These are phyloP conservation scores for Trichoderma sp. DNA, from an alignment of 2,329 filamentous ascomycete genomes.

Conservation along the genomic window DNA sequence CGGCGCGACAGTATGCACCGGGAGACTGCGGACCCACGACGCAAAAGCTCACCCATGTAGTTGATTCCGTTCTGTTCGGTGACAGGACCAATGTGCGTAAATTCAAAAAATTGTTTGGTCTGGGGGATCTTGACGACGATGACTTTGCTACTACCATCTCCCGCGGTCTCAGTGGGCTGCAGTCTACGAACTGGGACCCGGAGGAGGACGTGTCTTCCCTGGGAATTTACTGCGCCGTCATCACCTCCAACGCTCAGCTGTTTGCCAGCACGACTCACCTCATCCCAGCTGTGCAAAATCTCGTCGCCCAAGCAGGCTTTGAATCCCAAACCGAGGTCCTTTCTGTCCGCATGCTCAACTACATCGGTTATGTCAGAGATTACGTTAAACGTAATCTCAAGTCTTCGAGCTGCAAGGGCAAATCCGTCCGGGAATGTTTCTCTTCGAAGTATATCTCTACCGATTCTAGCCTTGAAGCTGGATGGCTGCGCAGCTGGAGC, in stretches of 20 bases:
- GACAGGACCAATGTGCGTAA: slow-evolving; percentile 44
- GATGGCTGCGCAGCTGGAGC: slow-evolving; percentile 45
- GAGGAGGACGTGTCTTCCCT: slow-evolving; percentile 43
- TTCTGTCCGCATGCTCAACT: slow-evolving; percentile 52
- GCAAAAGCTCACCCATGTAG: slow-evolving; percentile 55
- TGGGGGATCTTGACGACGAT: slow-evolving; percentile 45
- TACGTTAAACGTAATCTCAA: slow-evolving; percentile 33
- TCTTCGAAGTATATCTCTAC: slow-evolving; percentile 30
- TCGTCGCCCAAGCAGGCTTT: slow-evolving; percentile 47
- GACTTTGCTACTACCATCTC: slow-evolving; percentile 51
- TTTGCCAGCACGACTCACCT: slow-evolving; percentile 45
- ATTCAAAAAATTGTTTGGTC: slow-evolving; percentile 51
- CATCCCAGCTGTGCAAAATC: slow-evolving; percentile 37
- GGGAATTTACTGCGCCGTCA: slow-evolving; percentile 49
- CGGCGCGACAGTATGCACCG: slow-evolving; percentile 51
- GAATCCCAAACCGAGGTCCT: slow-evolving; percentile 40
- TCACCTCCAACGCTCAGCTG: slow-evolving; percentile 45
- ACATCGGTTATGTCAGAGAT: slow-evolving; percentile 47
- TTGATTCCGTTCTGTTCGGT: slow-evolving; percentile 54
- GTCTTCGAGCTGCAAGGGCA: slow-evolving; percentile 27
- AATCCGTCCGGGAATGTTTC: slow-evolving; percentile 35
- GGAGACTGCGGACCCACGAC: slow-evolving; percentile 65
- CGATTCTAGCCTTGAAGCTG: slow-evolving; percentile 27
- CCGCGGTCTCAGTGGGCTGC: slow-evolving; percentile 45
- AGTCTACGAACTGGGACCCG: slow-evolving; percentile 57